Conservation (phyloP, 1,284 basidiomycete species). For the Ustilago nuda region DNA sequence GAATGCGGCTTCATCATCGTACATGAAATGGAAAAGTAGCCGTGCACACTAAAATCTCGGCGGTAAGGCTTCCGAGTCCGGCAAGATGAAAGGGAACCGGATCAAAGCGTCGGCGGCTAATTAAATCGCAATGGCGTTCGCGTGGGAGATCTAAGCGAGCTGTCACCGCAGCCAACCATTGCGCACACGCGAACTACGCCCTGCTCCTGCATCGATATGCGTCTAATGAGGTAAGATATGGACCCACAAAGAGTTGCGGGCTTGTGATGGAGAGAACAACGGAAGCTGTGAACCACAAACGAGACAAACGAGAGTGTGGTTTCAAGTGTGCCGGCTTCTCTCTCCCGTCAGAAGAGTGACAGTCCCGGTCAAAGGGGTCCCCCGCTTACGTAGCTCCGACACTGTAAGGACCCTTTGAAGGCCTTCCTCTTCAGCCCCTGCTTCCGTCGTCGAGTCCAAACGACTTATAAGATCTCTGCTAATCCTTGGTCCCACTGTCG, state of each 20-base stretch:
- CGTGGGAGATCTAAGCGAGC: constrained; percentile 10
- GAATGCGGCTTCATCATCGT: neutral
- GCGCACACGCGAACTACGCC: neutral
- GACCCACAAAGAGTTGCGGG: constrained; percentile 1
- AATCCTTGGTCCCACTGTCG: neutral
- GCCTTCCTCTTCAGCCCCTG: neutral
- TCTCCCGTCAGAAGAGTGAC: neutral
- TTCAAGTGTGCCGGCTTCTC: neutral
- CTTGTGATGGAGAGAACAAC: neutral
- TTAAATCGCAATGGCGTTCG: neutral
- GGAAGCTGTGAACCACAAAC: neutral
- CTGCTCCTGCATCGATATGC: neutral
- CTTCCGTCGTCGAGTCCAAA: neutral
- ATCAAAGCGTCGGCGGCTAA: constrained; percentile 6
- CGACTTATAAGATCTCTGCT: neutral
- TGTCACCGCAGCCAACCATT: neutral
- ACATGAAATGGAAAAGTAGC: neutral
- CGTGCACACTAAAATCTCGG: neutral
- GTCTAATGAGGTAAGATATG: neutral
- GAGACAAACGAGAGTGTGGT: neutral
- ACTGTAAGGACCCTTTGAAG: neutral
- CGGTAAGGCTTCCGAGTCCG: neutral
- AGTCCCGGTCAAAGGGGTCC: neutral
- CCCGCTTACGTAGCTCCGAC: neutral
- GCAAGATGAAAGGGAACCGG: constrained; percentile 6